phyloP scores from a whole-genome alignment of 2,329 filamentous ascomycete species.

The Trichoderma sp. region DNA sequence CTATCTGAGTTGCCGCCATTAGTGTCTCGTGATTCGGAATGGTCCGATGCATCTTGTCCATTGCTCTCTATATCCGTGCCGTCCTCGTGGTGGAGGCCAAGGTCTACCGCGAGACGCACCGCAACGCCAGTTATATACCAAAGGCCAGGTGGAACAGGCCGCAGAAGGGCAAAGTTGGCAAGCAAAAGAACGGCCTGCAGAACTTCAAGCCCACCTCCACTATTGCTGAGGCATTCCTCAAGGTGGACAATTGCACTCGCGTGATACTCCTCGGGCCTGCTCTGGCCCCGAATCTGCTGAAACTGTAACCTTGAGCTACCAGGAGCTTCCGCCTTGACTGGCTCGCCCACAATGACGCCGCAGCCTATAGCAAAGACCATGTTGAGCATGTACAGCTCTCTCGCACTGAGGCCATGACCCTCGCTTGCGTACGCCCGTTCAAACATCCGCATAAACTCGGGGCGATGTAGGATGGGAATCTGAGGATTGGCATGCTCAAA shows the following conservation, averaged over 20 bases:
- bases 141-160: constrained; percentile 87
- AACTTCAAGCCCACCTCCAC: constrained; percentile 88
- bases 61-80: constrained; percentile 65
- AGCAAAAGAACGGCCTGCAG: constrained; percentile 89
- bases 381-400: constrained; percentile 91
- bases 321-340: constrained; percentile 49
- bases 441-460: constrained; percentile 87
- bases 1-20: constrained; percentile 47
- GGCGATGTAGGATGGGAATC: constrained; percentile 86
- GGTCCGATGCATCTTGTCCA: constrained; percentile 48
- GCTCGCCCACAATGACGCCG: constrained; percentile 80
- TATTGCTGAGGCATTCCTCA: constrained; percentile 80
- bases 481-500: constrained; percentile 97
- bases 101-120: constrained; percentile 83
- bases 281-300: constrained; percentile 43
- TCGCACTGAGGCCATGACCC: constrained; percentile 66
- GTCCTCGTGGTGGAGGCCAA: constrained; percentile 92
- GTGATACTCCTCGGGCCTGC: constrained; percentile 93
- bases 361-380: constrained; percentile 97
- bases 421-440: constrained; percentile 75
- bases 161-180: constrained; percentile 85
- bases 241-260: constrained; percentile 91
- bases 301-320: constrained; percentile 33
- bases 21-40: constrained; percentile 32
- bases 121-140: constrained; percentile 98